Base-by-base conservation (phyloP, 2,329 filamentous ascomycete species). In the Fusarium domesticum region DNA sequence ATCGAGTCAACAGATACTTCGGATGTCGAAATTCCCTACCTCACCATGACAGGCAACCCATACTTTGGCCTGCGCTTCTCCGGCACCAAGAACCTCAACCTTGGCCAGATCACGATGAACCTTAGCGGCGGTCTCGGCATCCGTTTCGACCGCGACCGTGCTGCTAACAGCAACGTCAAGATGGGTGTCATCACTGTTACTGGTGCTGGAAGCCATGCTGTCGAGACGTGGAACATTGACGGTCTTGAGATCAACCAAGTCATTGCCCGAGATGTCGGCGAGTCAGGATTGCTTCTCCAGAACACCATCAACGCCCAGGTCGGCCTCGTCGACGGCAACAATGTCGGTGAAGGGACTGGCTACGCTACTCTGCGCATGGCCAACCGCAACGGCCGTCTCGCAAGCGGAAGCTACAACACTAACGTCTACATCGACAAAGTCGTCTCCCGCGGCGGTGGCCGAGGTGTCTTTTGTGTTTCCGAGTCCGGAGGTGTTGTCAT, bases 141-240 rank as follows among this genome's bases (percentile, higher is more conserved):
- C 50, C 75, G 77, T 4, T 81, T 81, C 53, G 76, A 81, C 33
- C 74, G 77, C 23, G 78, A 81, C 61, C 50, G 62, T 4, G 72
- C 76, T 4, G 67, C 70, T 25, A 80, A 77, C 63, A 65, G 62
- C 14, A 76, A 78, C 49, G 77, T 81, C 6, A 70, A 63, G 20
- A 81, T 81, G 69, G 76, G 70, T 41, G 66, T 62, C 23, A 73
- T 81, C 50, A 70, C 50, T 6, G 74, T 80, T 18, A 77, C 68
- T 0, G 76, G 77, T 3, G 75, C 77, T 6, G 65, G 73, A 6
- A 77, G 73, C 56, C 78, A 81, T 56, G 76, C 75, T 3, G 75
- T 81, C 25, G 78, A 81, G 63, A 77, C 74, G 0, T 81, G 76
- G 75, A 81, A 81, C 59, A 80, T 81, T 33, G 71, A 80, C 50